These are phyloP conservation scores for Russula foetens DNA, from an alignment of 768 basidiomycete genomes.

Conservation along the genomic window DNA sequence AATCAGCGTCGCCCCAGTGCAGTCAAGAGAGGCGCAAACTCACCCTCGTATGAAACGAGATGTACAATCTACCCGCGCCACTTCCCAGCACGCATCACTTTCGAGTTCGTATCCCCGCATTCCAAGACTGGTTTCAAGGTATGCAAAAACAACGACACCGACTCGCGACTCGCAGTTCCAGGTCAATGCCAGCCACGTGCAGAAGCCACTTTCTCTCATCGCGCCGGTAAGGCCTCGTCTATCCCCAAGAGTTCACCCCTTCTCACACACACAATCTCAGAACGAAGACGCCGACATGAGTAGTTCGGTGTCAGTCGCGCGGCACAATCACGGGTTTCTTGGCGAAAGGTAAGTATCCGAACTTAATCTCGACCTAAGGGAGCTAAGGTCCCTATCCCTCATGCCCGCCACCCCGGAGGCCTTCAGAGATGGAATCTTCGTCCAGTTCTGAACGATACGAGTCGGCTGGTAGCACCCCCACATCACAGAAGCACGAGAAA, in stretches of 20 bases:
- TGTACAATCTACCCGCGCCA: background rate
- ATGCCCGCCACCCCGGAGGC: background rate
- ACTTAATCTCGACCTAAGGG: background rate
- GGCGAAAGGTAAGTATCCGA: background rate
- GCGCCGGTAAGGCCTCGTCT: background rate
- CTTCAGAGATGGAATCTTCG: background rate
- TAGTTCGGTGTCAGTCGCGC: background rate
- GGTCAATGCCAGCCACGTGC: slow-evolving; percentile 9
- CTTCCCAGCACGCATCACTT: background rate
- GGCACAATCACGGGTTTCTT: background rate
- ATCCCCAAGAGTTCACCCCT: no score
- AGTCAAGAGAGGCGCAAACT: background rate
- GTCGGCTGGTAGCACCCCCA: background rate
- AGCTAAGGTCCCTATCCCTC: no score
- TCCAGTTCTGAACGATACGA: background rate
- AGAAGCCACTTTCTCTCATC: slow-evolving; percentile 1
- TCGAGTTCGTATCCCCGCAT: slow-evolving; percentile 6
- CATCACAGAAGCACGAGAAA: background rate
- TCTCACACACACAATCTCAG: background rate
- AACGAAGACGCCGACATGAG: background rate
- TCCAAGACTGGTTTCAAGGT: background rate
- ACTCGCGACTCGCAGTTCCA: slow-evolving; percentile 3
- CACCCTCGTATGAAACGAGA: background rate
- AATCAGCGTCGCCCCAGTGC: background rate
- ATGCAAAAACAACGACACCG: background rate